Conservation (phyloP, 2,329 filamentous ascomycete species). For the Fusarium sublunatum region DNA sequence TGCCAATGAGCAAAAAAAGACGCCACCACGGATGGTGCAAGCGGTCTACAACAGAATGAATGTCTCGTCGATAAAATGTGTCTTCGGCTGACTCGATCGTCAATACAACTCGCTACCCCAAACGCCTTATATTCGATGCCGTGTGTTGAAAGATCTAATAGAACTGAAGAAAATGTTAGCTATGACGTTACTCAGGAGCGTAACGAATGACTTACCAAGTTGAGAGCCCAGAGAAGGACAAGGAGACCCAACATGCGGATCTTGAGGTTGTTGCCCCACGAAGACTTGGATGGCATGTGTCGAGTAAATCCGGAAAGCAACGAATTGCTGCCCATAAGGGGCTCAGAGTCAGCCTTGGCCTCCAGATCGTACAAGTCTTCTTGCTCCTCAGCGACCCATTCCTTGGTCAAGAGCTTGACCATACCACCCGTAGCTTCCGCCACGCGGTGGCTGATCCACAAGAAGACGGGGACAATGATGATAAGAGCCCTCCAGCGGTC, state of each 20-base stretch:
- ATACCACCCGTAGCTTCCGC: conserved; percentile 37
- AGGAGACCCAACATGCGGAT: conserved; percentile 31
- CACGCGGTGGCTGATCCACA: conserved; percentile 42
- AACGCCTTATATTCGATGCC: conserved; percentile 26
- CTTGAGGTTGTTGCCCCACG: conserved; percentile 37
- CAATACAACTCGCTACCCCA: conserved; percentile 27
- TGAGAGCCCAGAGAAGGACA: conserved; percentile 34
- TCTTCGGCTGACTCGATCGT: background rate
- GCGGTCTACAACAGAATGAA: conserved; percentile 2
- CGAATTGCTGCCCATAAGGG: conserved; percentile 18
- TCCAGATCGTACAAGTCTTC: conserved; percentile 28
- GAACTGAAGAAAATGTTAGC: conserved; percentile 20
- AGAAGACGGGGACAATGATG: conserved; percentile 44
- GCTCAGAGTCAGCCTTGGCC: conserved; percentile 35
- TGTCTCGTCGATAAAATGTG: background rate
- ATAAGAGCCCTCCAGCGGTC: conserved; percentile 44
- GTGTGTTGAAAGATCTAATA: conserved; percentile 21
- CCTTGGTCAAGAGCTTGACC: conserved; percentile 34
- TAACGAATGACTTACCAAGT: conserved; percentile 19
- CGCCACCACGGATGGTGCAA: background rate
- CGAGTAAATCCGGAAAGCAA: conserved; percentile 26
- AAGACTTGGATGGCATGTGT: conserved; percentile 34
- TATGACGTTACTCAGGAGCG: accelerated
- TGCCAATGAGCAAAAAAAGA: conserved; percentile 3
- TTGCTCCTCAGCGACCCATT: conserved; percentile 21